Percentiles rank a stretch among this genome's conserved stretches.
phyloP scores from a whole-genome alignment of 208 protist genomes.

The Trypanosoma scelopori region DNA sequence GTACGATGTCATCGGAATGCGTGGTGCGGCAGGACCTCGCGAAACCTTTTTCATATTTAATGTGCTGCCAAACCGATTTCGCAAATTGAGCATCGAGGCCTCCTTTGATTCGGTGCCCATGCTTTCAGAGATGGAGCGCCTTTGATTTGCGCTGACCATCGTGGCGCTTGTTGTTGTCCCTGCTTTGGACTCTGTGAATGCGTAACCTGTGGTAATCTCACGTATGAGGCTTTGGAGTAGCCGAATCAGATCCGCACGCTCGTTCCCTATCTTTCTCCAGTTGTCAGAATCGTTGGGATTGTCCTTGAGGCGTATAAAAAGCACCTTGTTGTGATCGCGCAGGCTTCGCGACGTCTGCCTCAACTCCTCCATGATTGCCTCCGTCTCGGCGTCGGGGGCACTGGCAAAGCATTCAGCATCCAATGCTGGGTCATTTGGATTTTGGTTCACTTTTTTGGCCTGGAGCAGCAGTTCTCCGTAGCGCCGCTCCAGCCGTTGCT shows the following conservation, averaged over 20 bases:
- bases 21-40: conserved; percentile 31
- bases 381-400: conserved; percentile 37
- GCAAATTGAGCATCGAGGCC: neutral
- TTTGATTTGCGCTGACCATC: no score
- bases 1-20: conserved; percentile 68
- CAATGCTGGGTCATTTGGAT: conserved; percentile 58
- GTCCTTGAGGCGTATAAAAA: conserved; percentile 88
- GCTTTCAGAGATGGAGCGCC: conserved; percentile 7
- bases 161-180: no score
- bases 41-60: conserved; percentile 49
- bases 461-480: conserved; percentile 81
- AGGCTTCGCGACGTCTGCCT: conserved; percentile 55
- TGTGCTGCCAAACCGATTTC: conserved; percentile 61
- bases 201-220: conserved; percentile 82
- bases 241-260: conserved; percentile 74
- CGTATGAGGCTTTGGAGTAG: conserved; percentile 57
- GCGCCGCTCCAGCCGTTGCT: conserved; percentile 68
- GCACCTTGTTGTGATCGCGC: conserved; percentile 75
- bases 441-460: conserved; percentile 46
- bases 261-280: conserved; percentile 89
- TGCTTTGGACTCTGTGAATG: neutral
- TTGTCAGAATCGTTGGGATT: conserved; percentile 92
- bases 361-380: conserved; percentile 63
- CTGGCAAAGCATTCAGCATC: conserved; percentile 43
- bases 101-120: conserved; percentile 13